Base-by-base conservation (phyloP, 2,329 filamentous ascomycete species). In the Teratosphaeria viscida region DNA sequence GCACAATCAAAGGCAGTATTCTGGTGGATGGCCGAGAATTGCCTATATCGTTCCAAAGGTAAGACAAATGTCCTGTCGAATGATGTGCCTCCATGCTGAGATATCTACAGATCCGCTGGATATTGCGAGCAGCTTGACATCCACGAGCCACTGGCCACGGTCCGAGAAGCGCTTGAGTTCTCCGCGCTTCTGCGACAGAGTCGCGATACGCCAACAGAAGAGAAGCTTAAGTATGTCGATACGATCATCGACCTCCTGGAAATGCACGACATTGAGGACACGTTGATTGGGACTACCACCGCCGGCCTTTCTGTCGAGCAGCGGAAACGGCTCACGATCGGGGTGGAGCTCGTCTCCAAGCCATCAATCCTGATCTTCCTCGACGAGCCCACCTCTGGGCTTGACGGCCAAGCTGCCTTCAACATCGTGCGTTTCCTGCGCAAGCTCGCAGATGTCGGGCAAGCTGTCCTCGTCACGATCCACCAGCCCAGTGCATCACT, bases 381-480 rank as follows among this genome's bases (percentile, higher is more conserved):
- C 43, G 88, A 92, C 64, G 88, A 92, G 72, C 88, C 88, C 0
- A 91, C 88, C 0, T 88, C 84, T 2, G 88, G 88, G 59, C 82
- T 92, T 1, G 86, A 89, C 69, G 39, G 34, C 14, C 56, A 57
- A 52, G 23, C 81, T 59, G 86, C 88, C 19, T 90, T 86, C 77
- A 89, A 89, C 73, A 90, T 90, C 64, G 85, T 89, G 29, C 85
- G 86, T 37, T 89, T 90, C 78, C 77, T 91, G n/a, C 84, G 84
- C 67, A 90, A 90, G 75, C 81, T 90, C 5, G 85, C 87, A 56
- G 79, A 81, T n/a, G 87, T 88, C 2, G 91, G 90, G 1, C 91
- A 95, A 71, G 90, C 90, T 10, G 90, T 95, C 65, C 81, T 95
- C 3, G 95, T 90, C 75, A 95, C 91, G 0, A 95, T 95, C 63